Evolutionary conservation across 164 flowering plant species (phyloP), one percentile per base, ranked within the genome.

Genomic region (Vitis labrusca): DNA sequence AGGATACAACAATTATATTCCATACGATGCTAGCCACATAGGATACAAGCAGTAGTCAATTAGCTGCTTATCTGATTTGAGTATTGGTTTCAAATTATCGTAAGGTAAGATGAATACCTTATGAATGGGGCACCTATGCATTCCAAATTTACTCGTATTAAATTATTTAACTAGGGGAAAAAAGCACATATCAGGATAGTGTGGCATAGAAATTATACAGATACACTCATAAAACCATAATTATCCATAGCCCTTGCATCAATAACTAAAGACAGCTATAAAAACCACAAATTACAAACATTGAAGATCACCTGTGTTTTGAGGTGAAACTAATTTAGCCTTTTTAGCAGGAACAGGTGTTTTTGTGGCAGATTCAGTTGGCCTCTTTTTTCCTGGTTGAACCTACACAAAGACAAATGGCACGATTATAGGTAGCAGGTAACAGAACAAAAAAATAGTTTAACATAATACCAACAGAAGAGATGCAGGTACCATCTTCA

Each of bases 321-420:
- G 78, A 50, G 87, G 81, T 17, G 85, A 66, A 29, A 65, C 77
- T n/a, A 57, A 1, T 61, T 83, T 85, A 11, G 79, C 77, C 68
- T 85, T 85, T 66, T 85, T 85, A 16, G 78, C 49, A 68, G 83
- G 37, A 14, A 74, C 81, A 16, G 80, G 83, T 0, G 85, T 75
- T 71, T 81, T 72, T 5, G 67, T 2, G 10, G 79, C 81, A 70
- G 86, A 67, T 1, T 76, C 81, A 61, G 70, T 17, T 3, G 79
- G 64, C 50, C 87, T 82, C 80, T 86, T 86, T 80, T 84, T 86
- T 59, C 72, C 59, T 11, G 53, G n/a, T 44, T 55, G 78, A 73
- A 63, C 71, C 82, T 76, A 30, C 15, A 66, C 32, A 54, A 14
- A 9, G 60, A 11, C 14, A 51, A 52, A 50, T 11, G 9, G 0